Percentiles rank a stretch among this genome's conserved stretches.
Conservation (phyloP, 495 filamentous ascomycete genomes). For the Hyaloscypha finlandica region DNA sequence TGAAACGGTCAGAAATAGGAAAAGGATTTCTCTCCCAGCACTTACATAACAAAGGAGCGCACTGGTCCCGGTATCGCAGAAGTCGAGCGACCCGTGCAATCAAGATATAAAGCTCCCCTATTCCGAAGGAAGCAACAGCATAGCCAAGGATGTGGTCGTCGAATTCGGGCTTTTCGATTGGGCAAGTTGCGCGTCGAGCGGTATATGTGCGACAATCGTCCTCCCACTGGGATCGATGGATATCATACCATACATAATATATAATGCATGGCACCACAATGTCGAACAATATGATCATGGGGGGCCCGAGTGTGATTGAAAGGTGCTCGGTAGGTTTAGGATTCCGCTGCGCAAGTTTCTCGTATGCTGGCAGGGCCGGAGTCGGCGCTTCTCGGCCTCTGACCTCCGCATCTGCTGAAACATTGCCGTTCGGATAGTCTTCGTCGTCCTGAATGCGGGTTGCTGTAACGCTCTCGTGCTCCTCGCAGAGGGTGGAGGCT, state of each 20-base stretch:
- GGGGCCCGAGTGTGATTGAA: slow-evolving; percentile 22
- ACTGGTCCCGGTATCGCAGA: slow-evolving; percentile 10
- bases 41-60: slow-evolving; percentile 10
- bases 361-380: slow-evolving; percentile 9
- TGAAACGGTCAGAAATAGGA: no score
- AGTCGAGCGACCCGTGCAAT: slow-evolving; percentile 19
- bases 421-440: not conserved
- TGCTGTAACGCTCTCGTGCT: not conserved
- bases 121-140: slow-evolving; percentile 20
- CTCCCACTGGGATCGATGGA: slow-evolving; percentile 14
- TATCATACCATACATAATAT: slow-evolving; percentile 25
- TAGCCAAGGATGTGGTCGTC: slow-evolving; percentile 18
- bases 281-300: slow-evolving; percentile 25
- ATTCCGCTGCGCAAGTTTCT: slow-evolving; percentile 25
- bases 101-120: slow-evolving; percentile 24
- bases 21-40: no score
- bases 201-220: slow-evolving; percentile 3
- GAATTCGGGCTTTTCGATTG: slow-evolving; percentile 13
- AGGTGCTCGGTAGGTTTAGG: slow-evolving; percentile 22
- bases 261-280: slow-evolving; percentile 26
- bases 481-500: not conserved
- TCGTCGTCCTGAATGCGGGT: not conserved
- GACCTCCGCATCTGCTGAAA: not conserved
- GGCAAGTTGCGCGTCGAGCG: slow-evolving; percentile 3
- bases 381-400: not conserved